A percentile compares a stretch with the other conserved stretches of the same genome.
Conservation (phyloP, 345 rosid genomes). For the Arabidopsis suecica region DNA sequence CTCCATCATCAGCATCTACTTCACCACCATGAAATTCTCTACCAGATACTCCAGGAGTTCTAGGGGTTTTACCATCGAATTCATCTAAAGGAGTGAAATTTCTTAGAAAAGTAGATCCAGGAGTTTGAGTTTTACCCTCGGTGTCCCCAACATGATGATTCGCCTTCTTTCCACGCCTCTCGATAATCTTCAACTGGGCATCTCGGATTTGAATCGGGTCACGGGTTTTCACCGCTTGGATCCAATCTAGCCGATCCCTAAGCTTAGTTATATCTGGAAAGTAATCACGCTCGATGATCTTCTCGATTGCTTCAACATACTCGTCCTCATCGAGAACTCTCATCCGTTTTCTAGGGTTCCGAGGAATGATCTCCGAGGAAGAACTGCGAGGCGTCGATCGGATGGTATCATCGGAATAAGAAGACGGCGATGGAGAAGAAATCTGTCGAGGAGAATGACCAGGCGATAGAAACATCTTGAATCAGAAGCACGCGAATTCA, state of each 20-base stretch:
- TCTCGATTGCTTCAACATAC: conserved; percentile 86
- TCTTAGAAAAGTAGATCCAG: conserved; percentile 82
- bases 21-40: conserved; percentile 46
- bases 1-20: conserved; percentile 46
- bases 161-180: conserved; percentile 66
- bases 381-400: conserved; percentile 39
- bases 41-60: conserved; percentile 51
- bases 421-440: conserved; percentile 67
- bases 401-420: conserved; percentile 43
- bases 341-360: conserved; percentile 57
- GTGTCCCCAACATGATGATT: conserved; percentile 50
- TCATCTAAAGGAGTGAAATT: conserved; percentile 86
- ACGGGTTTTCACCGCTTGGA: conserved; percentile 80
- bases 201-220: conserved; percentile 92
- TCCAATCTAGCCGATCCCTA: conserved; percentile 92
- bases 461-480: conserved; percentile 72
- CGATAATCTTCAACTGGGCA: conserved; percentile 93
- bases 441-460: conserved; percentile 85
- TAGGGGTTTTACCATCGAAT: conserved; percentile 61
- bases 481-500: background rate
- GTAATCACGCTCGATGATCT: conserved; percentile 94
- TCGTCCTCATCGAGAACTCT: conserved; percentile 85
- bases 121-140: conserved; percentile 67
- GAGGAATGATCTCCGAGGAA: conserved; percentile 45
- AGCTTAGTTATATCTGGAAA: conserved; percentile 96